phyloP scores from a whole-genome alignment of 305 asterid species.

The Vinca major region DNA sequence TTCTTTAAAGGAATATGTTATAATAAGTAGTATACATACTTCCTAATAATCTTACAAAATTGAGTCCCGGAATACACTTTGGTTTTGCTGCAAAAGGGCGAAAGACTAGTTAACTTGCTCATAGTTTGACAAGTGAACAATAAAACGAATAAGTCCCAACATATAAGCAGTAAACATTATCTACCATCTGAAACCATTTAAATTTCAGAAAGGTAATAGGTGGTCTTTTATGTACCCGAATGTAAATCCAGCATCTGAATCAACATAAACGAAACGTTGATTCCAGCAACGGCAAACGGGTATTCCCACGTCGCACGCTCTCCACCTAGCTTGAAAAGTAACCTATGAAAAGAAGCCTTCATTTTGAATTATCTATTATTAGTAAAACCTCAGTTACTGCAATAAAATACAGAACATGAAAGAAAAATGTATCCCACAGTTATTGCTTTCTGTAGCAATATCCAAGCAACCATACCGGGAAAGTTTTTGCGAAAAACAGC shows the following conservation, averaged over 20 bases:
- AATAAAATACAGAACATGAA: background rate
- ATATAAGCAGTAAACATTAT: background rate
- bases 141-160: background rate
- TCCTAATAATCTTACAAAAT: conserved; percentile 64
- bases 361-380: conserved; percentile 40
- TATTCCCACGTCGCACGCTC: conserved; percentile 82
- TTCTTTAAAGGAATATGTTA: background rate
- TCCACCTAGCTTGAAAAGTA: conserved; percentile 72
- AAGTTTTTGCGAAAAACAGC: conserved; percentile 66
- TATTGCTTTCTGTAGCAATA: conserved; percentile 21
- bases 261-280: conserved; percentile 79
- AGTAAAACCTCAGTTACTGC: conserved; percentile 31
- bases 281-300: conserved; percentile 93
- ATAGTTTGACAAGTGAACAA: background rate
- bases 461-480: conserved; percentile 59
- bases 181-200: no score
- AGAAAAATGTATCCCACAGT: conserved; percentile 15
- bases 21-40: conserved; percentile 30
- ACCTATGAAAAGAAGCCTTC: conserved; percentile 83
- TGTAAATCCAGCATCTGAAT: conserved; percentile 83
- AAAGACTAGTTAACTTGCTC: background rate
- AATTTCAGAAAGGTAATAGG: background rate
- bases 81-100: conserved; percentile 55
- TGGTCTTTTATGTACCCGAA: conserved; percentile 38
- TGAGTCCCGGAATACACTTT: conserved; percentile 59